Base-by-base conservation (phyloP, 2,329 filamentous ascomycete species). In the Aspergillus melleus region DNA sequence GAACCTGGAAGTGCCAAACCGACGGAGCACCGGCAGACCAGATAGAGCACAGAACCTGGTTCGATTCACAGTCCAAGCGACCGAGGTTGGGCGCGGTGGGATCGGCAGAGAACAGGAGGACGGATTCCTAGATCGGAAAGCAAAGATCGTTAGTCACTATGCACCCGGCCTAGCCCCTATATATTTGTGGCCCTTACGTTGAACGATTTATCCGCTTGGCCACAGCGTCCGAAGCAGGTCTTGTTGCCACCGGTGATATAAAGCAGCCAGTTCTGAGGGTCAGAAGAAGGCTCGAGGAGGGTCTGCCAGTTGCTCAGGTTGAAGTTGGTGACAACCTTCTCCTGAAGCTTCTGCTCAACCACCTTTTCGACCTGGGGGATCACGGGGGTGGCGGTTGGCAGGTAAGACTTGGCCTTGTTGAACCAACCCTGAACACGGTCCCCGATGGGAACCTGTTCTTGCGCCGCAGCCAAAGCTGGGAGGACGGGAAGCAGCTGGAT, bases 221-320 rank as follows among this genome's bases (percentile, higher is more conserved):
- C 79, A 72, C 86, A 89, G 62, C 81, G 74, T 63, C 86, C 86
- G 66, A 81, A 86, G 77, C 86, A 89, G 42, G 84, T 87, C 73
- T 83, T 83, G 77, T 89, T 88, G 49, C 85, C 86, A 61, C 86
- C 86, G 5, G 85, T 88, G 49, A 87, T 73, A 70, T 80, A 87
- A 55, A 89, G 72, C 64, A 87, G 76, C 85, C 84, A 88, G 80
- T 84, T 68, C 79, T 83, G 49, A 72, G 76, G 61, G 75, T 72
- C 59, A 2, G 68, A 64, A 26, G 73, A 69, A 19, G 78, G 76
- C 42, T 72, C 78, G 39, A 89, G 70, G 53, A 84, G 72, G 52
- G 80, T 72, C 68, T 84, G 77, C 81, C 84, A 86, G 78, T 87
- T 88, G 62, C 80, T 77, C 62, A 84, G 68, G 49, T 80, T 86